Evolutionary conservation across 2,329 filamentous ascomycete genomes (phyloP), one percentile per base, ranked within the genome.

Genomic region (Penicillium sp.): DNA sequence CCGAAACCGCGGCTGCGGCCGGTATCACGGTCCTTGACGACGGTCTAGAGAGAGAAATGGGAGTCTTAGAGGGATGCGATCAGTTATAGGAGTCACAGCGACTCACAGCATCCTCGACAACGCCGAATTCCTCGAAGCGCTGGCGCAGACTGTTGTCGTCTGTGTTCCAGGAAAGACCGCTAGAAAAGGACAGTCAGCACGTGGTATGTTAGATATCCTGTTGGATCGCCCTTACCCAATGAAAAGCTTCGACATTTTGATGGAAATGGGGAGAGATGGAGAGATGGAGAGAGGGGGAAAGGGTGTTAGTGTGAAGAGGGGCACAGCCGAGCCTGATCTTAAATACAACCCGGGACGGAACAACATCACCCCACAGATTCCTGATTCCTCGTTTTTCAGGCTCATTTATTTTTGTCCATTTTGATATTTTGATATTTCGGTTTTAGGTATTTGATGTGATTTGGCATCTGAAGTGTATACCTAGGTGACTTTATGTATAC

Each of bases 131-230:
- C 39, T 49, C 45, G 41, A 52, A 52, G 17, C 46, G 34, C 40
- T 44, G 40, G 40, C 50, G 50, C 45, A 52, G 50, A 26, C 28
- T 40, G 17, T 45, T 21, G 38, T 52, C 50, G 50, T 43, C 38
- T 29, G 50, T 52, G 50, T 39, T 42, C 50, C 50, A 52, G 50
- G 50, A 49, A 19, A 52, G 50, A 45, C 50, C 50, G 35, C 50
- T 52, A 29, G 31, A n/a, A 48, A 24, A 33, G 8, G n/a, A 17
- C 2, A 6, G 10, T 46, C 21, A 46, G 44, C 28, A 17, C 15
- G 19, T 6, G 34, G 34, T 19, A 13, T 42, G 40, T 9, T n/a
- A 10, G 15, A 31, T 24, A 24, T 19, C 10, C 10, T 12, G 28
- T 15, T 7, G 13, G 19, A 4, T 21, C 9, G 6, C 2, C 37